phyloP scores from a whole-genome alignment of 2,329 filamentous ascomycete genomes.

The Aspergillus amoenus region DNA sequence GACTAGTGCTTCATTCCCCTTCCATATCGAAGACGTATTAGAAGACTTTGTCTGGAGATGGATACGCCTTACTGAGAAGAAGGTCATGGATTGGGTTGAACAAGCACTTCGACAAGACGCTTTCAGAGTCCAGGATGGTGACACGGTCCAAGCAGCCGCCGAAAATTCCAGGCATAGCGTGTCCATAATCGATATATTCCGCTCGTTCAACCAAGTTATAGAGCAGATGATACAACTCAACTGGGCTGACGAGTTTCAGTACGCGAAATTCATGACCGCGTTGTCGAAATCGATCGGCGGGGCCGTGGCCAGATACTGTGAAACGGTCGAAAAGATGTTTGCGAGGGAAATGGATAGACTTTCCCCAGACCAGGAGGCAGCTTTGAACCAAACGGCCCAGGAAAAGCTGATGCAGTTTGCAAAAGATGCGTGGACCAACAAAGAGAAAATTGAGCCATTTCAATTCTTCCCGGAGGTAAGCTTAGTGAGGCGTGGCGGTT shows the following conservation, averaged over 20 bases:
- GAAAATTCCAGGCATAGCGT: slow-evolving; percentile 89
- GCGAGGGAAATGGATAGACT: slow-evolving; percentile 88
- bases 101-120: slow-evolving; percentile 86
- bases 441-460: slow-evolving; percentile 93
- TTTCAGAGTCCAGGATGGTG: slow-evolving; percentile 72
- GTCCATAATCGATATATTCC: slow-evolving; percentile 90
- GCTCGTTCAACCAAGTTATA: slow-evolving; percentile 87
- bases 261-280: slow-evolving; percentile 96
- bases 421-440: slow-evolving; percentile 87
- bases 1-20: slow-evolving; percentile 66
- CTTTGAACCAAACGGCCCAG: slow-evolving; percentile 74
- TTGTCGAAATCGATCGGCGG: slow-evolving; percentile 80
- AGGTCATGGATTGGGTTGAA: slow-evolving; percentile 80
- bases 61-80: slow-evolving; percentile 77
- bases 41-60: slow-evolving; percentile 95
- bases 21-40: slow-evolving; percentile 81
- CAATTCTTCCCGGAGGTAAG: slow-evolving; percentile 90
- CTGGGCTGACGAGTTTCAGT: slow-evolving; percentile 91
- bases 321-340: slow-evolving; percentile 82
- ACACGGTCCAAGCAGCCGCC: slow-evolving; percentile 50
- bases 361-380: slow-evolving; percentile 81
- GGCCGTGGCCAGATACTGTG: slow-evolving; percentile 86
- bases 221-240: slow-evolving; percentile 82
- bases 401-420: slow-evolving; percentile 92
- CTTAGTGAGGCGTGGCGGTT: slow-evolving; percentile 9